These are phyloP conservation scores for Glomus cerebriforme DNA, from an alignment of 192 early-diverging fungal species.

Conservation along the genomic window DNA sequence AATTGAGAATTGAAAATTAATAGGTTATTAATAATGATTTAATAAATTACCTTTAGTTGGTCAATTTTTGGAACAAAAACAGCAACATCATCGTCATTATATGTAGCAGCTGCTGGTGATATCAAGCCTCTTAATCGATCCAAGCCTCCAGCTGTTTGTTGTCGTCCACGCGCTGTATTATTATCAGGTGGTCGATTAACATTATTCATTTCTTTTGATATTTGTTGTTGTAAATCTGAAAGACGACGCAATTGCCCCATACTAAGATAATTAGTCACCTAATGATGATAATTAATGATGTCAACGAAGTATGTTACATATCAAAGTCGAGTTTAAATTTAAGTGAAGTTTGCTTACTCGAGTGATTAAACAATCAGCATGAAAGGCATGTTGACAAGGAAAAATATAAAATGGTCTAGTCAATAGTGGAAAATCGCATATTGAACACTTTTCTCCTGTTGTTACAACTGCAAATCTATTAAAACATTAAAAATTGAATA, in stretches of 20 bases:
- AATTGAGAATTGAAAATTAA: not conserved
- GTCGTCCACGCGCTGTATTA: not conserved
- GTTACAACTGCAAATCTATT: slow-evolving; percentile 65
- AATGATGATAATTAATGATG: slow-evolving; percentile 27
- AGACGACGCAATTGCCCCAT: slow-evolving; percentile 51
- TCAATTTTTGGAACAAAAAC: slow-evolving; percentile 49
- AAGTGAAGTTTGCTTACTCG: slow-evolving; percentile 52
- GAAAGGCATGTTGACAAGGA: slow-evolving; percentile 94
- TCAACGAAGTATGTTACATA: not conserved
- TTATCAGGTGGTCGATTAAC: slow-evolving; percentile 31
- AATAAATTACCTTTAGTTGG: slow-evolving; percentile 39
- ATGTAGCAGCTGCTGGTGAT: slow-evolving; percentile 31
- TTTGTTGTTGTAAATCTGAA: slow-evolving; percentile 61
- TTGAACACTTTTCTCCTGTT: slow-evolving; percentile 74
- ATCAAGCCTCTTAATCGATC: slow-evolving; percentile 24
- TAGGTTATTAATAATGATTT: not conserved
- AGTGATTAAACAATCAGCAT: slow-evolving; percentile 86
- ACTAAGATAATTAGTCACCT: slow-evolving; percentile 52
- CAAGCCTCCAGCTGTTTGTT: not conserved
- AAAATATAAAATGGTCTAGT: slow-evolving; percentile 92
- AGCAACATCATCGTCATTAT: slow-evolving; percentile 48
- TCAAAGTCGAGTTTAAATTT: not conserved
- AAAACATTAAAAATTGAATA: not conserved
- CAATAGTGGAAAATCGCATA: slow-evolving; percentile 78
- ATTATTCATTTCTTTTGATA: slow-evolving; percentile 53